Evolutionary conservation across 805 yeast genomes (phyloP), one percentile per base, ranked within the genome.

Genomic region (Yamadazyma ubonensis): DNA sequence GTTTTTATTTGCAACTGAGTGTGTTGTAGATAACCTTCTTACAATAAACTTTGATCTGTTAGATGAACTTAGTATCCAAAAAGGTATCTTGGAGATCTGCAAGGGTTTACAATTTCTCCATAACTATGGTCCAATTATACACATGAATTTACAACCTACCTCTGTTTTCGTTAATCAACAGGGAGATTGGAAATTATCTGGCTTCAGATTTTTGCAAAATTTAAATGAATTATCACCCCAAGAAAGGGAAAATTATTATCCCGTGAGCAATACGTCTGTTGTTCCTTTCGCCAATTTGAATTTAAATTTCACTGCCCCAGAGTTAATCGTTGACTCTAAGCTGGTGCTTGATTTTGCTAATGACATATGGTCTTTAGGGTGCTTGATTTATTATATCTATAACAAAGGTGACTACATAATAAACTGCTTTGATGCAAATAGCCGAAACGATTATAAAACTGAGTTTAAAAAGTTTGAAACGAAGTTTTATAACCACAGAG

Each of bases 161-260:
- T 77, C 95, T 0, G 71, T 93, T 1, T 76, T 84, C 41, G 75
- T 91, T 14, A 90, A 85, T 49, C 83, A 79, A 28, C 84, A 81
- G 49, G 90, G 95, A 4, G 98, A 93, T 62, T 93, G 99, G 98
- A 93, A 91, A 58, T 58, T 93, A 2, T 75, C 85, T 5, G 97
- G 97, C 0, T 73, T 93, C 43, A 55, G 54, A 34, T 69, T 69
- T 39, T 40, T 70, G n/a, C 67, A 67, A 46, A 76, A 65, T 53
- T 75, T 65, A 58, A 76, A 68, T 54, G 86, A 67, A 49, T 46
- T 73, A 29, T 60, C 71, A 4, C 65, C 71, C 2, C 66, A 60
- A 29, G 76, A 73, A 11, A 53, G 77, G 9, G 73, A 71, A 3
- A 87, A 81, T 41, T 85, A 71, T 55, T 80, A 72, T 48, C 65